Conservation (phyloP, 768 basidiomycete species). For the Trametes cinnabarina region DNA sequence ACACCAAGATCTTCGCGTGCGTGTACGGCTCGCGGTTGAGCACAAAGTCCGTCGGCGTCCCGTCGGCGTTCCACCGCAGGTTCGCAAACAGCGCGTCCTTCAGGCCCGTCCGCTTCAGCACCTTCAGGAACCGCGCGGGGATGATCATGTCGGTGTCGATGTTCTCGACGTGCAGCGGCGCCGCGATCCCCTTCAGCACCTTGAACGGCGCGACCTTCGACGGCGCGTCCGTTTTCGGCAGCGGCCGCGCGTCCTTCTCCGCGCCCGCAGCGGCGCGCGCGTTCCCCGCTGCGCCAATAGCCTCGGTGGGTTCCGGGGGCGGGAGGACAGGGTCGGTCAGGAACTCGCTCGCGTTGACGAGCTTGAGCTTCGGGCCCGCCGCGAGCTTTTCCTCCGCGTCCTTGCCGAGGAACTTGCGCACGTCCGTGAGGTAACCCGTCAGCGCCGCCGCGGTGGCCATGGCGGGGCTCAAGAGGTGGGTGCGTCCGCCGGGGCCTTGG, state of each 20-base stretch:
- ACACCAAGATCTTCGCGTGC: constrained; percentile 52
- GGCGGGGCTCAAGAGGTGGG: constrained; percentile 62
- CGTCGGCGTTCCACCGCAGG: constrained; percentile 47
- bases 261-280: constrained; percentile 11
- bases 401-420: constrained; percentile 48
- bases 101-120: constrained; percentile 61
- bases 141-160: constrained; percentile 70
- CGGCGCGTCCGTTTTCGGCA: constrained; percentile 30
- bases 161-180: constrained; percentile 53
- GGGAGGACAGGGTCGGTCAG: constrained; percentile 59
- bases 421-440: constrained; percentile 56
- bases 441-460: constrained; percentile 69
- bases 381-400: constrained; percentile 28
- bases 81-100: constrained; percentile 57
- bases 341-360: constrained; percentile 70
- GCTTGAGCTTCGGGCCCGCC: constrained; percentile 57
- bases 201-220: constrained; percentile 43
- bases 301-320: constrained; percentile 35
- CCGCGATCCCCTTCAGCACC: constrained; percentile 50
- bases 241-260: constrained; percentile 21
- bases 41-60: constrained; percentile 55
- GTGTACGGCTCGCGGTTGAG: constrained; percentile 59
- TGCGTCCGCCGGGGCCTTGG: constrained; percentile 59
- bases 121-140: constrained; percentile 66
- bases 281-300: constrained; percentile 2